A percentile compares a stretch with the other conserved stretches of the same genome.
phyloP scores from a whole-genome alignment of 495 filamentous ascomycete species.

The Neurospora discreta region DNA sequence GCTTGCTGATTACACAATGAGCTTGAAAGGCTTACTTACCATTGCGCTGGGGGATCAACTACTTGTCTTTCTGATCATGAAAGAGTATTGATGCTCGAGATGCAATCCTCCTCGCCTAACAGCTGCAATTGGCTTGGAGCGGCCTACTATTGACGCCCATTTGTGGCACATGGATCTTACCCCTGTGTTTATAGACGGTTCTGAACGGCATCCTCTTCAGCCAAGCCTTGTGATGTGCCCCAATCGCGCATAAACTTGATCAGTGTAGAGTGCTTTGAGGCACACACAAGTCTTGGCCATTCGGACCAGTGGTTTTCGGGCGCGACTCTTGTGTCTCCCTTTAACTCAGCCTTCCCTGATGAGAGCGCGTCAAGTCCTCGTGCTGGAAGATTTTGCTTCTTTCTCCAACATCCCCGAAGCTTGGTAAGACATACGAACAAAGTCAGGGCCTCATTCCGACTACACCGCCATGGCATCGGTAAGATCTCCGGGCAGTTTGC shows the following conservation, averaged over 20 bases:
- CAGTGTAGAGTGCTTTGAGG: background rate
- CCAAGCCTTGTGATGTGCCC: background rate
- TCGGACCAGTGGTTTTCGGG: background rate
- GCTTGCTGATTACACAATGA: background rate
- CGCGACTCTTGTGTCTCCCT: background rate
- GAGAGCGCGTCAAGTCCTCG: background rate
- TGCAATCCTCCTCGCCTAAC: background rate
- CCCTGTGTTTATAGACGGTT: background rate
- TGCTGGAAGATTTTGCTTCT: background rate
- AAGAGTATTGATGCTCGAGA: background rate
- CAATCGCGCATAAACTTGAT: background rate
- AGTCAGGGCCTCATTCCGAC: background rate
- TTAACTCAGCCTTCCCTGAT: background rate
- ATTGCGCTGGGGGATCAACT: background rate
- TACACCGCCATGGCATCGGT: background rate
- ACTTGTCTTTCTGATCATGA: too few species aligned
- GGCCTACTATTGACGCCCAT: background rate
- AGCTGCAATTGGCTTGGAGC: background rate
- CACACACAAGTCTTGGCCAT: too few species aligned
- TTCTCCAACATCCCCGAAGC: background rate
- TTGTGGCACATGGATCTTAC: background rate
- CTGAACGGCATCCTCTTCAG: background rate
- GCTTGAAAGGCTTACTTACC: background rate
- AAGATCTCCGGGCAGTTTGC: background rate
- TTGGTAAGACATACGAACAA: background rate